phyloP scores from a whole-genome alignment of 2,329 filamentous ascomycete genomes.

The Fusarium liriodendri region DNA sequence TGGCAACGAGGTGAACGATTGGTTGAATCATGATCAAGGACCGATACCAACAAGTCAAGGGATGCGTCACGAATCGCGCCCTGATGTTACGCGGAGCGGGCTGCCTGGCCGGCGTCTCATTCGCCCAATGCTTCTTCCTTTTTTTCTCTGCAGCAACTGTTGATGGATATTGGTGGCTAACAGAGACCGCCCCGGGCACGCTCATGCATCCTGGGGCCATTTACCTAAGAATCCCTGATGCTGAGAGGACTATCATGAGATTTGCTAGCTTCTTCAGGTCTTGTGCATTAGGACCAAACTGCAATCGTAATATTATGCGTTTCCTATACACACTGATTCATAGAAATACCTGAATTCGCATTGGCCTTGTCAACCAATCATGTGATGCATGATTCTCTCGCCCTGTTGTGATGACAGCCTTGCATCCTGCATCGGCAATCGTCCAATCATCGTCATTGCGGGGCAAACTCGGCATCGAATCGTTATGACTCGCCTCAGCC shows the following conservation, averaged over 20 bases:
- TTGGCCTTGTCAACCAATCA: neutral
- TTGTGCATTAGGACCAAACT: neutral
- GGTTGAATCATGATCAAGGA: conserved; percentile 29
- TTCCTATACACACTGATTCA: neutral
- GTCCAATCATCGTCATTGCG: conserved; percentile 28
- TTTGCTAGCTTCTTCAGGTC: neutral
- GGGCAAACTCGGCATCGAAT: conserved; percentile 31
- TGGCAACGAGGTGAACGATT: conserved; percentile 23
- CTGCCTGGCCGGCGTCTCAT: conserved; percentile 13
- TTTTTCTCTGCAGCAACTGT: conserved; percentile 8
- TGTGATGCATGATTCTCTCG: neutral
- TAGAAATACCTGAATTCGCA: neutral
- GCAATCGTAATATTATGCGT: neutral
- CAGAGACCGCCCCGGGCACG: conserved; percentile 9
- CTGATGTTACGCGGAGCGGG: conserved; percentile 29
- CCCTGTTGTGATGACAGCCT: conserved; percentile 18
- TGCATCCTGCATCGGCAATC: conserved; percentile 11
- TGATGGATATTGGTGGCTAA: conserved; percentile 12
- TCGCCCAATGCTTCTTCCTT: conserved; percentile 13
- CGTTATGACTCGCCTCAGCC: conserved; percentile 34
- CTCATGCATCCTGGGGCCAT: conserved; percentile 13
- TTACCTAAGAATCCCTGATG: conserved; percentile 16
- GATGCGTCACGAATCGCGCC: conserved; percentile 39
- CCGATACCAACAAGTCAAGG: conserved; percentile 39
- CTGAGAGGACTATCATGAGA: conserved; percentile 14